Evolutionary conservation across 345 rosid species (phyloP), one percentile per base, ranked within the genome.

Genomic region (Cardamine resedifolia): DNA sequence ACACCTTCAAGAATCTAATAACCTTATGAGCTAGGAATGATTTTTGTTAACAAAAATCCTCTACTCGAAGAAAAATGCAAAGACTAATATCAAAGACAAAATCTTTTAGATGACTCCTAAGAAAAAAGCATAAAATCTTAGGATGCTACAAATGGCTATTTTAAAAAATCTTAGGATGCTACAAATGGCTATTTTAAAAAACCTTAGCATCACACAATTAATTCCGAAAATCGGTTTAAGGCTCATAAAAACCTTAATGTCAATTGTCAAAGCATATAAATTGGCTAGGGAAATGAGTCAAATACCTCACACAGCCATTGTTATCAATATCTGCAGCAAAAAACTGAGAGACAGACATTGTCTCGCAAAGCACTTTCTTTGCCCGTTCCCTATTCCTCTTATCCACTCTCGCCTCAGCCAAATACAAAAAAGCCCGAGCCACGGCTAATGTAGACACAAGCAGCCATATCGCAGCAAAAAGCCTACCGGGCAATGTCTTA

Each of bases 361-460:
- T 80, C 50, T 90, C 97, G 49, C 96, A 86, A 51, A 91, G 96
- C 64, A 95, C 97, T 90, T 89, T 86, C 76, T 95, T 90, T 0
- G 87, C 96, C 77, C 91, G 80, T 76, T 49, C 87, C 78, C 99
- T 83, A 44, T 95, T 91, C 78, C 96, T 79, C 82, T 86, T 95
- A 81, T 91, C 99, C 20, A 95, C 96, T 76, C 96, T 87, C 2
- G 97, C 97, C 79, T 95, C 97, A 53, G 89, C 91, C 84, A 94
- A 79, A 72, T 87, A 89, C 66, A 88, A 34, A 71, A 89, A 94
- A 0, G 98, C 97, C 26, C 93, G 82, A 67, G 98, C 98, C 66
- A 94, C 97, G 0, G 93, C 93, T 27, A 94, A 86, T 0, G 96
- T 95, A 4, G 97, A 95, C 41, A 91, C 93, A 53, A 95, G 96